Evolutionary conservation across 768 basidiomycete genomes (phyloP).

Genomic region (Xerocomellus chrysenteron): DNA sequence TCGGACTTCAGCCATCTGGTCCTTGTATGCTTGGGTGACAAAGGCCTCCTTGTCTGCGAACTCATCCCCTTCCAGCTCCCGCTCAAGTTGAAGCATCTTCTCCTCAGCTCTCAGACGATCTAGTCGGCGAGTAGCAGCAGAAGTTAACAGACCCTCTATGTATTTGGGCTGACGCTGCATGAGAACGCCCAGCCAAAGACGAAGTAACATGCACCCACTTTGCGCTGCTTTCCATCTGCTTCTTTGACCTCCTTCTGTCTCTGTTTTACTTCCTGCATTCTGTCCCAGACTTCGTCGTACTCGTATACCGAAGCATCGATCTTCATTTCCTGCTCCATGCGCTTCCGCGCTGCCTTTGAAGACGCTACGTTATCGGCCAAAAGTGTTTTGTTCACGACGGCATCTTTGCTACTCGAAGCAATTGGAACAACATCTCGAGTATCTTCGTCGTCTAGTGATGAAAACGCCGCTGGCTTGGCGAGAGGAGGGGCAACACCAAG

Average conservation of each 20-base stretch:
- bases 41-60: slow-evolving; percentile 96
- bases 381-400: slow-evolving; percentile 51
- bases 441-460: slow-evolving; percentile 64
- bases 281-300: slow-evolving; percentile 96
- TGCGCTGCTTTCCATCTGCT: slow-evolving; percentile 69
- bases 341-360: slow-evolving; percentile 66
- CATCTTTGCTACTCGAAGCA: slow-evolving; percentile 40
- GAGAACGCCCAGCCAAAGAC: slow-evolving; percentile 3
- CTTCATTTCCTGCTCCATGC: slow-evolving; percentile 74
- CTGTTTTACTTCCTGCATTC: slow-evolving; percentile 85
- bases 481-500: slow-evolving; percentile 52
- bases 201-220: slow-evolving; percentile 48
- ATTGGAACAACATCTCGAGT: slow-evolving; percentile 49
- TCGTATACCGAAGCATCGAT: slow-evolving; percentile 85
- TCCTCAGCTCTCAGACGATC: slow-evolving; percentile 95
- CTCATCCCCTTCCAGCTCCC: slow-evolving; percentile 90
- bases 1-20: slow-evolving; percentile 91
- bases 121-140: slow-evolving; percentile 83
- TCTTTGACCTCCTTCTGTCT: slow-evolving; percentile 77
- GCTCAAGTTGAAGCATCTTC: slow-evolving; percentile 93
- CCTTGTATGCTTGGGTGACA: slow-evolving; percentile 95
- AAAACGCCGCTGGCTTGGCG: slow-evolving; percentile 62
- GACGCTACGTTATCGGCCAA: slow-evolving; percentile 57
- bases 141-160: slow-evolving; percentile 71
- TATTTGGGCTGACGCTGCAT: slow-evolving; percentile 77